These are phyloP conservation scores for Bassia scoparia DNA, from an alignment of 148 eudicot genomes.

Conservation along the genomic window DNA sequence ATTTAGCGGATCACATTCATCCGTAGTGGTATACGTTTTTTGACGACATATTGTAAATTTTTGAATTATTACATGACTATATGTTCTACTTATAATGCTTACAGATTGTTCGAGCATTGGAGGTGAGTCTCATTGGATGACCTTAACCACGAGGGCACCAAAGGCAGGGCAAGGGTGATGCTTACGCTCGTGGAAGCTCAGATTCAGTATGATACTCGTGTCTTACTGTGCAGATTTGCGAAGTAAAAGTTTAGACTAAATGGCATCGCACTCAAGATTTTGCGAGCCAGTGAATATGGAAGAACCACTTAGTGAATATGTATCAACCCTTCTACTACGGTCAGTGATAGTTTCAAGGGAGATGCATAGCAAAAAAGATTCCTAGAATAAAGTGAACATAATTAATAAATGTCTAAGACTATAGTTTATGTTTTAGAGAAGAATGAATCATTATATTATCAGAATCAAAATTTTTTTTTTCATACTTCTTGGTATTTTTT, in stretches of 20 bases:
- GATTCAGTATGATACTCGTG: constrained; percentile 47
- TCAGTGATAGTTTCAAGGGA: constrained; percentile 28
- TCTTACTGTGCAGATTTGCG: constrained; percentile 56
- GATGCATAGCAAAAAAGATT: constrained; percentile 9
- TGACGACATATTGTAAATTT: too few species aligned
- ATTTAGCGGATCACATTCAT: too few species aligned
- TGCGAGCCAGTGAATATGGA: constrained; percentile 37
- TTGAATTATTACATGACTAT: neutral
- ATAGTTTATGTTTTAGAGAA: too few species aligned
- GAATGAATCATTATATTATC: too few species aligned
- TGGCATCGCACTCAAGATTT: constrained; percentile 41
- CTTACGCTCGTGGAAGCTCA: too few species aligned
- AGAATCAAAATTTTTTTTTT: too few species aligned
- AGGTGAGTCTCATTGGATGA: constrained; percentile 70
- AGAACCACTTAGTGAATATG: constrained; percentile 32
- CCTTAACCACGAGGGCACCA: constrained; percentile 34
- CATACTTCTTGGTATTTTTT: too few species aligned
- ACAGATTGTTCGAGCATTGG: constrained; percentile 67
- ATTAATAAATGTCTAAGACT: too few species aligned
- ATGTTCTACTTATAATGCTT: neutral
- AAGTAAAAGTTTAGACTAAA: constrained; percentile 55
- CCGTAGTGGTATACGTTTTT: too few species aligned
- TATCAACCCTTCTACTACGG: constrained; percentile 20
- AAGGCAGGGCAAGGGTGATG: constrained; percentile 25
- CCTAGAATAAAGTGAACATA: neutral